Evolutionary conservation across 306 rosid species (phyloP).

Genomic region (Vigna hirtella): DNA sequence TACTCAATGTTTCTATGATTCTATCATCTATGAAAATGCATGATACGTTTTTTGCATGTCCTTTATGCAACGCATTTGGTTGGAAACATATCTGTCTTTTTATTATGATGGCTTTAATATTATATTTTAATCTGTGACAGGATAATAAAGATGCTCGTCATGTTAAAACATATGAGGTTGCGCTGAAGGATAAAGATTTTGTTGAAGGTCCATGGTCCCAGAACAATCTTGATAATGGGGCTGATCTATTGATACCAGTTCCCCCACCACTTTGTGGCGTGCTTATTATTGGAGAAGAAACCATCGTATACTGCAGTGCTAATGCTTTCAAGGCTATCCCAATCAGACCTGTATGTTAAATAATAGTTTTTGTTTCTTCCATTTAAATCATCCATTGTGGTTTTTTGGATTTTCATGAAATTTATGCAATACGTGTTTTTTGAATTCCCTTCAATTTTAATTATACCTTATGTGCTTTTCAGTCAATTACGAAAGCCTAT

Average conservation of each 20-base stretch:
- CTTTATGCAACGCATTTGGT: conserved; percentile 14
- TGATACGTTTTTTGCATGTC: not conserved
- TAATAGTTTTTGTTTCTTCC: conserved; percentile 29
- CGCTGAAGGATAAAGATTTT: conserved; percentile 96
- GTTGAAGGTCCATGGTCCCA: conserved; percentile 98
- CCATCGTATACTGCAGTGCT: conserved; percentile 96
- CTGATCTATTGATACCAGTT: conserved; percentile 91
- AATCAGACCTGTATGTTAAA: conserved; percentile 73
- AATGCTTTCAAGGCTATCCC: conserved; percentile 96
- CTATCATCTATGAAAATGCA: not conserved
- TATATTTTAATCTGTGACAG: conserved; percentile 58
- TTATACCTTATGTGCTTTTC: conserved; percentile 44
- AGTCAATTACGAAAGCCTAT: conserved; percentile 91
- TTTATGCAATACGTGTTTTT: conserved; percentile 2
- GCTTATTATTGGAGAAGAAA: conserved; percentile 96
- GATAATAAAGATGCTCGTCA: conserved; percentile 98
- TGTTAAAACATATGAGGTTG: conserved; percentile 96
- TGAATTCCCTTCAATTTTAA: conserved; percentile 15
- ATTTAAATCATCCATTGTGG: conserved; percentile 9
- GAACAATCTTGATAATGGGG: conserved; percentile 96
- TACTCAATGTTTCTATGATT: conserved; percentile 7
- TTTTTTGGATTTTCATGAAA: not conserved
- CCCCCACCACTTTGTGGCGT: conserved; percentile 99
- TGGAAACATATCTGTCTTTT: not conserved
- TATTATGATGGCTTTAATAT: conserved; percentile 30